A percentile compares a stretch with the other conserved stretches of the same genome.
These are phyloP conservation scores for Ophiostoma australiae DNA, from an alignment of 2,329 filamentous ascomycete species.

Conservation along the genomic window DNA sequence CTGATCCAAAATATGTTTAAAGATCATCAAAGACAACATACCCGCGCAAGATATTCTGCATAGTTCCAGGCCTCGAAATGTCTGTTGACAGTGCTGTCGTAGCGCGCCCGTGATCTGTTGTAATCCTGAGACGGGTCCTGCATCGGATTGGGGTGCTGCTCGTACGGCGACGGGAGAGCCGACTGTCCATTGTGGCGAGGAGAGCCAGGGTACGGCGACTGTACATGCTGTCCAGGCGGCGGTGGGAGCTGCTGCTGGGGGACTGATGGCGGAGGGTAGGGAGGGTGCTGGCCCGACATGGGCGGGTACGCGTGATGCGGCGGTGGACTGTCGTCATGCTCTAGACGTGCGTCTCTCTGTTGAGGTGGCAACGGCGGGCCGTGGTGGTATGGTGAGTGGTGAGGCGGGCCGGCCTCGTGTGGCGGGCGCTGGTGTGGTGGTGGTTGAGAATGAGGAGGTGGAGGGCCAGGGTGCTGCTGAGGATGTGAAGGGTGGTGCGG, in stretches of 20 bases:
- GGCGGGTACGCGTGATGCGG: slow-evolving; percentile 20
- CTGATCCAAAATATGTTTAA: too few species aligned
- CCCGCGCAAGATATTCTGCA: slow-evolving; percentile 47
- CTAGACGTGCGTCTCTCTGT: background rate
- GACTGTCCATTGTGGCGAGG: slow-evolving; percentile 11
- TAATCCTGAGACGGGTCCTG: slow-evolving; percentile 37
- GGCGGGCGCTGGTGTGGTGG: slow-evolving; percentile 37
- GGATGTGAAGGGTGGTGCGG: slow-evolving; percentile 27
- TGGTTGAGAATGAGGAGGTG: slow-evolving; percentile 18
- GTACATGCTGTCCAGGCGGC: slow-evolving; percentile 42
- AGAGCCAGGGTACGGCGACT: slow-evolving; percentile 36
- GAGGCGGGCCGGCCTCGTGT: slow-evolving; percentile 1
- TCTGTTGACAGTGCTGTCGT: slow-evolving; percentile 35
- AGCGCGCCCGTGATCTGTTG: slow-evolving; percentile 22
- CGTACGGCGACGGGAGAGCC: slow-evolving; percentile 42
- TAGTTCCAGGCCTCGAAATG: slow-evolving; percentile 53
- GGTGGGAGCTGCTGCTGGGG: slow-evolving; percentile 32
- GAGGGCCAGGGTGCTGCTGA: slow-evolving; percentile 12
- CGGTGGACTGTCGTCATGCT: slow-evolving; percentile 17
- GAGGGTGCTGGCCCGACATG: slow-evolving; percentile 33
- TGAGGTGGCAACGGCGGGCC: slow-evolving; percentile 27
- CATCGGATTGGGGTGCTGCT: slow-evolving; percentile 40
- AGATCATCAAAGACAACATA: slow-evolving; percentile 33
- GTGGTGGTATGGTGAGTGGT: slow-evolving; percentile 29
- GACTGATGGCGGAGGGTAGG: slow-evolving; percentile 1